Base-by-base conservation (phyloP, 2,329 filamentous ascomycete species). In the Pseudopyrenochaeta lycopersici region DNA sequence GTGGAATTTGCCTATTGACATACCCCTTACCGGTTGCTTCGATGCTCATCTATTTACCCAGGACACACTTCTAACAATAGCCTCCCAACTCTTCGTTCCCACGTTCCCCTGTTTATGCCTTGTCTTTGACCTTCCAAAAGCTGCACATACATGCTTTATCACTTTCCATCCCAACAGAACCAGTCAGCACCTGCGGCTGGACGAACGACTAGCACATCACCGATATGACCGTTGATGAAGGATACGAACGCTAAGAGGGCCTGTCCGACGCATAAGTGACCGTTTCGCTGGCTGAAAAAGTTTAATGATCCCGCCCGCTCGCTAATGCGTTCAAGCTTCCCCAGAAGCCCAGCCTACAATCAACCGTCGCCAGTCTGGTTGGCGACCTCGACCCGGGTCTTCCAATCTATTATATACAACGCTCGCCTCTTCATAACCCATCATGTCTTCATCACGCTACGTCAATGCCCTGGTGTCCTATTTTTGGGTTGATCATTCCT, bases 341-440 rank as follows among this genome's bases (percentile, higher is more conserved):
- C 53, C 43, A 52, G 49, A n/a, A 41, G 56, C 54, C 62, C 48
- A 53, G 61, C 52, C 47, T 36, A 55, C 58, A 67, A 71, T 72
- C 66, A 69, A 63, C 63, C 67, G 61, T 59, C 49, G 43, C 38
- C 52, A 47, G 32, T 61, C 49, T 36, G 49, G 48, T 56, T 55
- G 56, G 55, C 49, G 67, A 69, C 67, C 67, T 68, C 66, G 67
- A 65, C 67, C 65, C 38, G 49, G 52, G 61, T 60, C 67, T 63
- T 60, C 41, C 64, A 72, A 72, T 72, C 41, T 72, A 71, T 64
- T 64, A 66, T 70, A 72, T 71, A 70, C 51, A 63, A 64, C 43
- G 21, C 41, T 49, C 53, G 53, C 54, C 59, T 58, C 49, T 58
- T 49, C 52, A 38, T 23, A 57, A 40, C 43, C 36, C 44, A 30